Conservation (phyloP, 768 basidiomycete genomes). For the Pleurotus djamor region DNA sequence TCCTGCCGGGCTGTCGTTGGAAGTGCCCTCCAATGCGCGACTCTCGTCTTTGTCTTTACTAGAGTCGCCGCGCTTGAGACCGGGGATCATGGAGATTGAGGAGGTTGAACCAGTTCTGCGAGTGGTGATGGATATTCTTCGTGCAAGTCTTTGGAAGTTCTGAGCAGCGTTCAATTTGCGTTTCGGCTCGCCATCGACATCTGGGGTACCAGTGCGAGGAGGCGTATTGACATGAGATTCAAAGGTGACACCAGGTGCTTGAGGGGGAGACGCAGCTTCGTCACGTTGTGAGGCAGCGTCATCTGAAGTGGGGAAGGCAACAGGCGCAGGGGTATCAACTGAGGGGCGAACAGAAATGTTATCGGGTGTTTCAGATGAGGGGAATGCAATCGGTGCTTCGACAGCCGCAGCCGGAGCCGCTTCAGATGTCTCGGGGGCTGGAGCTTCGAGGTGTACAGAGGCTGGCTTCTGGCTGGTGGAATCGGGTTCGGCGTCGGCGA, state of each 20-base stretch:
- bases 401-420: slow-evolving; percentile 8
- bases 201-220: slow-evolving; percentile 70
- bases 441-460: slow-evolving; percentile 10
- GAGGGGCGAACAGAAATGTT: slow-evolving; percentile 9
- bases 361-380: neutral
- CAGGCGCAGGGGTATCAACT: slow-evolving; percentile 11
- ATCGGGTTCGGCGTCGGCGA: slow-evolving; percentile 25
- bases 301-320: slow-evolving; percentile 33
- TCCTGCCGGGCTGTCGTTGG: slow-evolving; percentile 53
- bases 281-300: slow-evolving; percentile 15
- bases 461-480: slow-evolving; percentile 13
- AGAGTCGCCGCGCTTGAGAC: slow-evolving; percentile 51
- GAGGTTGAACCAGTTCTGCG: slow-evolving; percentile 53
- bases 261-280: slow-evolving; percentile 13
- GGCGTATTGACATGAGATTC: slow-evolving; percentile 55
- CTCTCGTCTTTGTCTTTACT: slow-evolving; percentile 37
- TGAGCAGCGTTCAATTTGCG: slow-evolving; percentile 81
- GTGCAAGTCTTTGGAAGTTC: slow-evolving; percentile 80
- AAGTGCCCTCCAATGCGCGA: slow-evolving; percentile 37
- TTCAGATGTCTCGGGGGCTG: neutral
- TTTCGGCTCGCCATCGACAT: slow-evolving; percentile 72
- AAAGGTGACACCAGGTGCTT: slow-evolving; percentile 61
- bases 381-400: slow-evolving; percentile 11
- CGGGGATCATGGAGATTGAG: slow-evolving; percentile 44
- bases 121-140: slow-evolving; percentile 66